phyloP scores from a whole-genome alignment of 371 early-diverging fungal genomes.

The Dichotomocladium elegans region DNA sequence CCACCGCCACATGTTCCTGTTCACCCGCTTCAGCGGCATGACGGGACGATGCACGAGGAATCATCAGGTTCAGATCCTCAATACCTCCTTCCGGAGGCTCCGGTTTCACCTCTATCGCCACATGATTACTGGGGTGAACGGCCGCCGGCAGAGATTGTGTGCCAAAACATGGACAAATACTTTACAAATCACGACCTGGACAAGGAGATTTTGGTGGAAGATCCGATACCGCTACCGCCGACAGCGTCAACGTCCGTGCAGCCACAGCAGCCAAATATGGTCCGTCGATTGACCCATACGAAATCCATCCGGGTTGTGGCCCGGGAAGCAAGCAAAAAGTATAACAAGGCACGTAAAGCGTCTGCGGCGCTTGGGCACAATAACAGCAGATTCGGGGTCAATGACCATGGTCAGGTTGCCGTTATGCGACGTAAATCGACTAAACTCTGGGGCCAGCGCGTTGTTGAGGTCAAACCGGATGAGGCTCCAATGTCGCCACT shows the following conservation, averaged over 20 bases:
- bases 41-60: background rate
- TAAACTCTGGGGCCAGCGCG: slow-evolving; percentile 50
- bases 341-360: slow-evolving; percentile 11
- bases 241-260: background rate
- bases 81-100: too few relatives aligned
- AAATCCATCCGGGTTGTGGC: slow-evolving; percentile 58
- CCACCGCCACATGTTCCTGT: background rate
- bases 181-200: slow-evolving; percentile 80
- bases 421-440: slow-evolving; percentile 45
- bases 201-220: slow-evolving; percentile 50
- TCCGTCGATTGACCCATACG: slow-evolving; percentile 2
- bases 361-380: too few relatives aligned
- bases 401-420: too few relatives aligned
- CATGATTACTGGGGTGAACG: slow-evolving; percentile 64
- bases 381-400: too few relatives aligned
- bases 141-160: slow-evolving; percentile 72
- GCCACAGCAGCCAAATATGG: background rate
- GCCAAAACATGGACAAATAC: slow-evolving; percentile 68
- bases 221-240: background rate
- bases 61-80: background rate
- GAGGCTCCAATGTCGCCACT: background rate
- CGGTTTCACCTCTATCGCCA: slow-evolving; percentile 1
- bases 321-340: slow-evolving; percentile 48
- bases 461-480: slow-evolving; percentile 12
- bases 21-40: background rate